Percentiles rank a stretch among this genome's conserved stretches.
Evolutionary conservation across 306 rosid genomes (phyloP).

Genomic region (apple (Malus domestica)): DNA sequence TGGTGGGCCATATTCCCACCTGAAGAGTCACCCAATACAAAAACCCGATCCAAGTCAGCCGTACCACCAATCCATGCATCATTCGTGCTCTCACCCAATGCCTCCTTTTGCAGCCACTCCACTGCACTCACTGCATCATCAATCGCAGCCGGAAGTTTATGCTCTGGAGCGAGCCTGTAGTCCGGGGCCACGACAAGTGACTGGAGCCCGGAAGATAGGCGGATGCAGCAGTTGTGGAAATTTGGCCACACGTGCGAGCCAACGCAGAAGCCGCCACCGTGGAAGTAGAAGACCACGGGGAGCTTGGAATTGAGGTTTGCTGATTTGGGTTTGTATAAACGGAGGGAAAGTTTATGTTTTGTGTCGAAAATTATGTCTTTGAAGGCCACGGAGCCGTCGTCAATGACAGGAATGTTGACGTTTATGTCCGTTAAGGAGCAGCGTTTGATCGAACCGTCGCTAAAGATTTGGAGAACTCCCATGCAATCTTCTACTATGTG

Average conservation of each 20-base stretch:
- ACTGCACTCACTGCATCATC: constrained; percentile 62
- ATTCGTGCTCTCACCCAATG: constrained; percentile 13
- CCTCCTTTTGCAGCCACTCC: constrained; percentile 59
- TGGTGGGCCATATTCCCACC: constrained; percentile 94
- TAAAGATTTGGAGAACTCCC: constrained; percentile 76
- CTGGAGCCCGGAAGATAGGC: constrained; percentile 42
- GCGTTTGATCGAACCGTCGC: constrained; percentile 72
- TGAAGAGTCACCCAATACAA: constrained; percentile 73
- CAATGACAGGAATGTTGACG: constrained; percentile 31
- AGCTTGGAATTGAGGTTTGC: neutral
- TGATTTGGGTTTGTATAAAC: constrained; percentile 52
- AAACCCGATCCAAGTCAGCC: constrained; percentile 59
- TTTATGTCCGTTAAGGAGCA: constrained; percentile 26
- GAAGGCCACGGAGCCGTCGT: constrained; percentile 43
- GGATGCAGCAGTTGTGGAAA: constrained; percentile 62
- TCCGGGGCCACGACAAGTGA: constrained; percentile 55
- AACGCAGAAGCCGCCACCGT: constrained; percentile 90
- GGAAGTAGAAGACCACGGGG: constrained; percentile 56
- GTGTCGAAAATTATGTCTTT: constrained; percentile 46
- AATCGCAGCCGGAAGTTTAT: constrained; percentile 69
- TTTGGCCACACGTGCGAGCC: constrained; percentile 86
- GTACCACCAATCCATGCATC: constrained; percentile 50
- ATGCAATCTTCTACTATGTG: constrained; percentile 77
- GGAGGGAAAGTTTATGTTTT: constrained; percentile 48
- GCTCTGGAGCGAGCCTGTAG: constrained; percentile 80